Evolutionary conservation across 345 rosid species (phyloP).

Genomic region (Noccaea bulbosa): DNA sequence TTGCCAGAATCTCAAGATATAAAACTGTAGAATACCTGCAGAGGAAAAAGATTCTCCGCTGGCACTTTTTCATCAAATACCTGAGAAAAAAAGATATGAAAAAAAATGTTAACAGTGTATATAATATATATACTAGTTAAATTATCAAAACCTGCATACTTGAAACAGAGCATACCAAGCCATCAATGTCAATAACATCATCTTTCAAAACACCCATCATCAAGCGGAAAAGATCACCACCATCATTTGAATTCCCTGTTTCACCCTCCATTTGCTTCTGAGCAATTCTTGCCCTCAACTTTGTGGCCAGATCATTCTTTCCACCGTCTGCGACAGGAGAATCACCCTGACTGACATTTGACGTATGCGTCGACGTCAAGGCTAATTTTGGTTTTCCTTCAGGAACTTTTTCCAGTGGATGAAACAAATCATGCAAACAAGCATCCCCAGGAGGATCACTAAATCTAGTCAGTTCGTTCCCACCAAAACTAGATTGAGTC

Average conservation of each 20-base stretch:
- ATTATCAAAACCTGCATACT: constrained; percentile 4
- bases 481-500: constrained; percentile 56
- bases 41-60: constrained; percentile 88
- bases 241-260: constrained; percentile 73
- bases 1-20: constrained; percentile 9
- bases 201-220: constrained; percentile 90
- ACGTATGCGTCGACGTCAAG: constrained; percentile 68
- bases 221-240: constrained; percentile 79
- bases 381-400: constrained; percentile 63
- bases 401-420: constrained; percentile 61
- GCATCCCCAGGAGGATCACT: constrained; percentile 98
- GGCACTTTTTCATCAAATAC: constrained; percentile 85
- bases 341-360: constrained; percentile 63
- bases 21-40: constrained; percentile 64
- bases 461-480: constrained; percentile 81
- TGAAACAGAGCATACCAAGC: constrained; percentile 65
- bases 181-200: constrained; percentile 88
- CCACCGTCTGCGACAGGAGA: constrained; percentile 62
- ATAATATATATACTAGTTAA: constrained; percentile 8
- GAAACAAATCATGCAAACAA: constrained; percentile 93
- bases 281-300: constrained; percentile 87
- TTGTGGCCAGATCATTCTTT: constrained; percentile 83
- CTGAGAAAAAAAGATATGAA: constrained; percentile 47
- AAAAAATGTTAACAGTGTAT: constrained; percentile 29
- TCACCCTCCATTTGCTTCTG: constrained; percentile 91